Evolutionary conservation across 2,329 filamentous ascomycete genomes (phyloP).

Genomic region (Pseudocercospora vitis): DNA sequence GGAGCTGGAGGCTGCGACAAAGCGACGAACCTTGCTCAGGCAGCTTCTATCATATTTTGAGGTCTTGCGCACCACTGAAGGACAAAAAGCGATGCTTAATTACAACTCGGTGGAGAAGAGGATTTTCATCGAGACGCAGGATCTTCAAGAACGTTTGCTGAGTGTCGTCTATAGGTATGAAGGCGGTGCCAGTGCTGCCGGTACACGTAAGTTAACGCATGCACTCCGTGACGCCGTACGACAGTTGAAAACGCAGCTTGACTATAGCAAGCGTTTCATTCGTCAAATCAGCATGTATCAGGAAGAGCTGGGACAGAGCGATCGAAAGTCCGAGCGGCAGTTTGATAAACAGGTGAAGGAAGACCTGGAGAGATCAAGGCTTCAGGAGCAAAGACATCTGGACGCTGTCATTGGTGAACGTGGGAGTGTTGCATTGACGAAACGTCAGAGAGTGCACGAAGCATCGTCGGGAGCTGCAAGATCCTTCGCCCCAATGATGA

Average conservation of each 20-base stretch:
- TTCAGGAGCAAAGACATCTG: not conserved
- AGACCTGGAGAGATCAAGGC: not conserved
- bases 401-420: not conserved
- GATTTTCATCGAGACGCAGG: not conserved
- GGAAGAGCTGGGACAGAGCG: not conserved
- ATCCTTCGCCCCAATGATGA: no score
- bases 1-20: not conserved
- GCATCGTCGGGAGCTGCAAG: not conserved
- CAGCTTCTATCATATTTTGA: not conserved
- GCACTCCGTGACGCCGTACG: not conserved
- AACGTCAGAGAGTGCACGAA: not conserved
- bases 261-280: not conserved
- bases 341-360: not conserved
- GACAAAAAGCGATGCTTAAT: not conserved
- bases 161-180: not conserved
- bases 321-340: not conserved
- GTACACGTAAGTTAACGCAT: no score
- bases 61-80: not conserved
- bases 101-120: not conserved
- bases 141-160: not conserved
- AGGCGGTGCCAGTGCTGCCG: no score
- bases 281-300: conserved; percentile 2
- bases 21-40: no score
- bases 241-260: not conserved
- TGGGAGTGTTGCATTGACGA: not conserved